Percentiles rank a stretch among this genome's conserved stretches.
Evolutionary conservation across 805 yeast genomes (phyloP).

Genomic region (Zygosaccharomyces siamensis): DNA sequence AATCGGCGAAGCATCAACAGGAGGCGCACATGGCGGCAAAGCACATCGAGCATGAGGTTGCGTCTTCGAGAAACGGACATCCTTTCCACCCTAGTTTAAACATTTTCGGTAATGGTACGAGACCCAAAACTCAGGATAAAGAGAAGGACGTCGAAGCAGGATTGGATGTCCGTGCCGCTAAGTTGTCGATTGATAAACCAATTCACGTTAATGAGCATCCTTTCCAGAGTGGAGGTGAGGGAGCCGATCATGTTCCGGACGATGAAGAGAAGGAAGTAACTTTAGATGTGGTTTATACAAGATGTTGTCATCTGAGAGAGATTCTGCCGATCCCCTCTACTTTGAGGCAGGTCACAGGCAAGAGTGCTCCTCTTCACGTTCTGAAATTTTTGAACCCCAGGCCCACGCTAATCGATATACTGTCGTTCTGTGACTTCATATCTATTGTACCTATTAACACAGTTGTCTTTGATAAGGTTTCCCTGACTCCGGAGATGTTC

Average conservation of each 20-base stretch:
- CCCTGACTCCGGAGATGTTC: slow-evolving; percentile 70
- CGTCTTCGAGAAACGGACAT: slow-evolving; percentile 36
- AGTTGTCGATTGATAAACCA: slow-evolving; percentile 64
- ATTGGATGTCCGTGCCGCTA: slow-evolving; percentile 26
- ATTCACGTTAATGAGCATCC: slow-evolving; percentile 57
- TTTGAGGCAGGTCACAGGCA: slow-evolving; percentile 71
- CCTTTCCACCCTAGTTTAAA: slow-evolving; percentile 1
- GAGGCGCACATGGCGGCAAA: slow-evolving; percentile 73
- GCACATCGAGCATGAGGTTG: slow-evolving; percentile 63
- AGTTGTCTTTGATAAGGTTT: slow-evolving; percentile 73
- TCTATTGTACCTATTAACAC: slow-evolving; percentile 78
- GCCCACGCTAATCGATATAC: slow-evolving; percentile 83
- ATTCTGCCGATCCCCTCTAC: slow-evolving; percentile 91
- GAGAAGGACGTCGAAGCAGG: slow-evolving; percentile 2
- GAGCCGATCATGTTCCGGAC: slow-evolving; percentile 9
- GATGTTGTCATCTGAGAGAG: slow-evolving; percentile 91
- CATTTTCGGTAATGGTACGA: background rate
- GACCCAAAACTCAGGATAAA: background rate
- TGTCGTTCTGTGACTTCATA: slow-evolving; percentile 83
- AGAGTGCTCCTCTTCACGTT: slow-evolving; percentile 66
- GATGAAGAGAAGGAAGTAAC: slow-evolving; percentile 29
- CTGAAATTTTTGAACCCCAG: slow-evolving; percentile 77
- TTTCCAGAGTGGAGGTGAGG: slow-evolving; percentile 36
- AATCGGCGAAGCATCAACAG: slow-evolving; percentile 66
- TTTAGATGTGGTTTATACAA: slow-evolving; percentile 70